Base-by-base conservation (phyloP, 805 yeast genomes). In the Metschnikowia orientalis region DNA sequence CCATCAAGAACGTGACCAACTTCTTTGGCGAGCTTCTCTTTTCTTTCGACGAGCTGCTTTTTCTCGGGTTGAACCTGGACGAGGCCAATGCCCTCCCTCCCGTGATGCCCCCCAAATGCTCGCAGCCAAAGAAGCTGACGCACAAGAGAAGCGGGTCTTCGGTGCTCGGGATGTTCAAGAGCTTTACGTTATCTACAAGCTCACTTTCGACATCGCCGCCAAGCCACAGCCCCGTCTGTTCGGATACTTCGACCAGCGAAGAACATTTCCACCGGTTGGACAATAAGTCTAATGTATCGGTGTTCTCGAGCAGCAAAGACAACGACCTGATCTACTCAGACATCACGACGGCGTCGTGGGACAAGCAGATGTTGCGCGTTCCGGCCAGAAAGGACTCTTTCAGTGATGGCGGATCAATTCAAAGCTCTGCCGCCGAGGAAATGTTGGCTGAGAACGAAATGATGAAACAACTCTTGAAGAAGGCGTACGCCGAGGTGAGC, bases 21-120 rank as follows among this genome's bases (percentile, higher is more conserved):
- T 66, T 65, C 38, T 66, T 65, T 35, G 69, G 69, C 3, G 59
- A 60, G 21, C 41, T 60, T 26, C 50, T 63, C 27, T 42, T 63
- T 19, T 49, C 55, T 5, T 63, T 66, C 59, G 64, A 65, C 32
- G 63, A 56, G 20, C 23, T 46, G 8, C 42, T 62, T 23, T 63
- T 61, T 35, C 18, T 38, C 18, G 35, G 24, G 17, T 20, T 28
- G 15, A 16, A 22, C 4, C 20, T 11, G 8, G 23, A 22, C 16
- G 26, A 29, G 20, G 21, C 32, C 5, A 29, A 29, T 17, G 15
- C 18, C 14, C 10, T 8, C 16, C 32, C 27, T 6, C 12, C 11
- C 8, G 31, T 23, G 32, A 25, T 17, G 29, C 34, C 25, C 19
- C 26, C 32, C 8, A 29, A 29, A 23, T 6, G n/a, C n/a, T n/a